Evolutionary conservation across 129 eudicot species (phyloP).

Genomic region (Artemisia argyi): DNA sequence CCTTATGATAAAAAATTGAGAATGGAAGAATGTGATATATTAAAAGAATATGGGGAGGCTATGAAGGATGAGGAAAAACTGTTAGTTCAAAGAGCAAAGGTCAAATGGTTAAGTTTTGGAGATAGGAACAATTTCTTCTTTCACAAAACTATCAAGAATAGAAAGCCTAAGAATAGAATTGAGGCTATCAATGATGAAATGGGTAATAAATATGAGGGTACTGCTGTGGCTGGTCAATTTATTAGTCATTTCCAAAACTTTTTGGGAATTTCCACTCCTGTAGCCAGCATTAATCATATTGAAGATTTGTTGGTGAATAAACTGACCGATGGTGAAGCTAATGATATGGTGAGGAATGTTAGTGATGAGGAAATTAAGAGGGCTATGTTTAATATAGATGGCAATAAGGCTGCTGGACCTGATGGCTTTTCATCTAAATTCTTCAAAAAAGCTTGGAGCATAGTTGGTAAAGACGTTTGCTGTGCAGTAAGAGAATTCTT

Average conservation of each 20-base stretch:
- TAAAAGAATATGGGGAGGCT: background rate
- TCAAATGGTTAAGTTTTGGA: background rate
- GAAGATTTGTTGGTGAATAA: background rate
- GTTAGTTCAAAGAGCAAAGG: background rate
- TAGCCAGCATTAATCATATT: too few species aligned
- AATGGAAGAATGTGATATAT: background rate
- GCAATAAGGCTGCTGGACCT: background rate
- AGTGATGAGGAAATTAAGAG: background rate
- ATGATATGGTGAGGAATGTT: background rate
- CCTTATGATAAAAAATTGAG: background rate
- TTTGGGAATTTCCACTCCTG: background rate
- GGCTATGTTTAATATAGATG: background rate
- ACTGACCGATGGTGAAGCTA: background rate
- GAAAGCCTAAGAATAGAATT: background rate
- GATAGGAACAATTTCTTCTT: background rate
- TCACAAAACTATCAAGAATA: background rate
- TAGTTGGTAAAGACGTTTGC: background rate
- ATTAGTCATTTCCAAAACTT: too few species aligned
- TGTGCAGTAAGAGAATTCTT: background rate
- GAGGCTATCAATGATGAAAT: background rate
- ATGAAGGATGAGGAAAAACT: background rate
- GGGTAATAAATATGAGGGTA: background rate
- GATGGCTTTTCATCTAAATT: background rate
- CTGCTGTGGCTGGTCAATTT: background rate
- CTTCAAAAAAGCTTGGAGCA: background rate